phyloP scores from a whole-genome alignment of 495 filamentous ascomycete species.

The Xylaria castorea region DNA sequence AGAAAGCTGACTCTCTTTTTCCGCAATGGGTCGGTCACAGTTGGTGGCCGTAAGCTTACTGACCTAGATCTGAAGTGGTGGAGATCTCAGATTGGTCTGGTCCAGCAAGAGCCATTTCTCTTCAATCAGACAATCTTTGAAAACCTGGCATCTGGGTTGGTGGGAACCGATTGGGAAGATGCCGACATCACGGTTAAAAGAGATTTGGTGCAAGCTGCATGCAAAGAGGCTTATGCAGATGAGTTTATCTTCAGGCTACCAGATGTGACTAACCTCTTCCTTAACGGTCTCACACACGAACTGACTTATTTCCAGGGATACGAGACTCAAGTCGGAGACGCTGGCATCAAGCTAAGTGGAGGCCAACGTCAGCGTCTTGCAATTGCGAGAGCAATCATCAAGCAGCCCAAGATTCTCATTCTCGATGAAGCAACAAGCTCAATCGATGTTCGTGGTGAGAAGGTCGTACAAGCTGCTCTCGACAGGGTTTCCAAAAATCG shows the following conservation, averaged over 20 bases:
- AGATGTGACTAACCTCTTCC: slow-evolving; percentile 45
- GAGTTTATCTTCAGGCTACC: slow-evolving; percentile 67
- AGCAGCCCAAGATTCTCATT: slow-evolving; percentile 80
- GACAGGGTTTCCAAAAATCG: slow-evolving; percentile 60
- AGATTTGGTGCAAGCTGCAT: slow-evolving; percentile 63
- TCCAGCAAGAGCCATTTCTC: slow-evolving; percentile 73
- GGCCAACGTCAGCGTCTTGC: slow-evolving; percentile 71
- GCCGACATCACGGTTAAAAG: slow-evolving; percentile 57
- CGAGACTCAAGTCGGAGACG: slow-evolving; percentile 66
- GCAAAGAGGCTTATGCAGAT: slow-evolving; percentile 66
- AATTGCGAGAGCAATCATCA: slow-evolving; percentile 75
- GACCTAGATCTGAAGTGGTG: slow-evolving; percentile 66
- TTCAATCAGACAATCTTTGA: slow-evolving; percentile 72
- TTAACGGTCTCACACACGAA: not conserved
- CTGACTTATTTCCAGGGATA: slow-evolving; percentile 54
- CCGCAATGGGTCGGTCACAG: slow-evolving; percentile 55
- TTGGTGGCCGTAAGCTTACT: slow-evolving; percentile 61
- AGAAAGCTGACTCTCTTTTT: slow-evolving; percentile 53
- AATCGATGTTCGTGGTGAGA: slow-evolving; percentile 64
- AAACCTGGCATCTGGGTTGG: slow-evolving; percentile 69
- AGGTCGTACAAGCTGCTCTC: slow-evolving; percentile 63
- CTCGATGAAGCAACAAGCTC: slow-evolving; percentile 82
- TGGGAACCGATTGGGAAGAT: slow-evolving; percentile 67
- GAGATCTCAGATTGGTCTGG: slow-evolving; percentile 68
- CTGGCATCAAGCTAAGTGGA: slow-evolving; percentile 65